Percentiles rank a stretch among this genome's conserved stretches.
Evolutionary conservation across 2,329 filamentous ascomycete genomes (phyloP).

Genomic region (Ophiosphaerella narmari): DNA sequence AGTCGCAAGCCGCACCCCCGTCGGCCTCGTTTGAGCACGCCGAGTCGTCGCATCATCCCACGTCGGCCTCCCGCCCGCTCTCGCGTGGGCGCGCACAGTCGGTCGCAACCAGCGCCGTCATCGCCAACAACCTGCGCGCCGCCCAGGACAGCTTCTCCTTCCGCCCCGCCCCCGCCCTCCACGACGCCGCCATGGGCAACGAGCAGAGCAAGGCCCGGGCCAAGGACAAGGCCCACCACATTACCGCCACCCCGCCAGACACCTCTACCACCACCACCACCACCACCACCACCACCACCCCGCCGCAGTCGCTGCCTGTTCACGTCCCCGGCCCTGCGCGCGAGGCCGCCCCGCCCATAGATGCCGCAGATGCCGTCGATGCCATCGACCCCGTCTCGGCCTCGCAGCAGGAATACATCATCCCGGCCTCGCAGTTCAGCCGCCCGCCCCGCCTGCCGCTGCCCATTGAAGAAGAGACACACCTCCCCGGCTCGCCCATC

Average conservation of each 20-base stretch:
- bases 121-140: constrained; percentile 37
- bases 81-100: constrained; percentile 38
- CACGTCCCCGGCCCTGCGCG: constrained; percentile 39
- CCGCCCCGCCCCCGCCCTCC: constrained; percentile 5
- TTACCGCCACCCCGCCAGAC: constrained; percentile 20
- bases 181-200: constrained; percentile 44
- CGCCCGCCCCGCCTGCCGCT: constrained; percentile 88
- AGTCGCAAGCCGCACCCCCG: constrained; percentile 45
- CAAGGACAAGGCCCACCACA: constrained; percentile 10
- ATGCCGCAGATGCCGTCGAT: constrained; percentile 16
- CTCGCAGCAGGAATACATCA: constrained; percentile 43
- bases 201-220: constrained; percentile 42
- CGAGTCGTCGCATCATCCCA: constrained; percentile 29
- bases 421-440: constrained; percentile 53
- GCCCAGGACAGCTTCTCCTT: constrained; percentile 31
- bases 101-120: constrained; percentile 26
- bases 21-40: constrained; percentile 45
- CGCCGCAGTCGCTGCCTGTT: constrained; percentile 43
- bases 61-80: constrained; percentile 26
- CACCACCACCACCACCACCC: too few relatives aligned
- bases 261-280: too few relatives aligned
- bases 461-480: constrained; percentile 89
- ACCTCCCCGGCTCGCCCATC: constrained; percentile 89
- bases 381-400: constrained; percentile 35
- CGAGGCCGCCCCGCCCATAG: constrained; percentile 20